These are phyloP conservation scores for Populus pruinosa DNA, from an alignment of 345 rosid genomes.

Conservation along the genomic window DNA sequence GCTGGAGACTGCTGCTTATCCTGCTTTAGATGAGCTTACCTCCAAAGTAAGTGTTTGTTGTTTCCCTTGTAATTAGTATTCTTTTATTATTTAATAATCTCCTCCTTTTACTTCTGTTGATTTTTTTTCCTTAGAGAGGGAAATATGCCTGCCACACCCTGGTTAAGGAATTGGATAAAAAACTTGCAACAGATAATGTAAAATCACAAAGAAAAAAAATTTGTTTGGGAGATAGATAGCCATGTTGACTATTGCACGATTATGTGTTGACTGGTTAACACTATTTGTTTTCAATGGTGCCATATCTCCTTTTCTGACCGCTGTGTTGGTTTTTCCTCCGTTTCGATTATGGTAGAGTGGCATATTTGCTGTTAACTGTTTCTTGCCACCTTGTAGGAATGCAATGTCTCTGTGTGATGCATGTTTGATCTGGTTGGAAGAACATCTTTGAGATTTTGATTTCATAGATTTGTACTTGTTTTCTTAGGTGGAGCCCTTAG, in stretches of 20 bases:
- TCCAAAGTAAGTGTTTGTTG: conserved; percentile 53
- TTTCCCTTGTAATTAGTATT: not conserved
- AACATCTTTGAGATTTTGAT: not conserved
- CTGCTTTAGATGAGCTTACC: conserved; percentile 94
- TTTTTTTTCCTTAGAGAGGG: not conserved
- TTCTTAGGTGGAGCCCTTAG: not conserved
- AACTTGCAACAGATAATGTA: not conserved
- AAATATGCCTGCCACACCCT: not conserved
- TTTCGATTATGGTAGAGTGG: not conserved
- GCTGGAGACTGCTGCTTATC: conserved; percentile 87
- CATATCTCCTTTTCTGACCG: not conserved
- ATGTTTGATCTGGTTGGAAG: not conserved
- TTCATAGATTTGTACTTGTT: not conserved
- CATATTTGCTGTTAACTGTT: not conserved
- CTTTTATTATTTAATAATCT: not conserved
- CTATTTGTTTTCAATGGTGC: not conserved
- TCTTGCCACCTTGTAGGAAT: not conserved
- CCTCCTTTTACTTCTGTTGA: not conserved
- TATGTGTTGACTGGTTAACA: not conserved
- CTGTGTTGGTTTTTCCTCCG: not conserved
- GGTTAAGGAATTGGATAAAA: not conserved
- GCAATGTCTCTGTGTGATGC: not conserved
- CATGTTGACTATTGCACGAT: not conserved
- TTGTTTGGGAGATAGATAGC: not conserved
- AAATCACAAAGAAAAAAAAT: not conserved